Evolutionary conservation across 345 rosid genomes (phyloP), one percentile per base, ranked within the genome.

Genomic region (Linum tenue): DNA sequence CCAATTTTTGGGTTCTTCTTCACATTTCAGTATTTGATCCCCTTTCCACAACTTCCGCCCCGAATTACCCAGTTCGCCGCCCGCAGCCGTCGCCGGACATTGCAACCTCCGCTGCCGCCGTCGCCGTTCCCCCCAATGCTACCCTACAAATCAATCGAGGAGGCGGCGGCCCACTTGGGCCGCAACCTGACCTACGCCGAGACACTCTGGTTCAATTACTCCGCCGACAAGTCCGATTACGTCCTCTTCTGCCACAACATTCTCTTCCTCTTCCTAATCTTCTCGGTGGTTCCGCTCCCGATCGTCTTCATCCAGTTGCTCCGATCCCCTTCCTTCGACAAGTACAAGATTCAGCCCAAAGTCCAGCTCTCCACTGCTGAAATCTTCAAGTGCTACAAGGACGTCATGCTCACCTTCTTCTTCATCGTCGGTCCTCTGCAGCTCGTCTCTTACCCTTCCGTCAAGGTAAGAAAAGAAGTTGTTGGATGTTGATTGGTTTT

Each of bases 161-260:
- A 66, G 63, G 78, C 78, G 39, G 56, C 56, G 37, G 42, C 68
- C 63, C 42, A 59, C 44, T 3, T 74, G 0, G 78, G 74, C 2
- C 56, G 71, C 44, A 36, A 74, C 14, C 71, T 74, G 7, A 66
- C 57, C 0, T 0, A 14, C 3, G 68, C 71, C 15, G 74, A 74
- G 53, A 74, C 57, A 48, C 4, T 74, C 16, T 74, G 78, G 78
- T 66, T 69, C 48, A 43, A 36, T 15, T 74, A 66, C 62, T 74
- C 78, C 0, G 70, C 68, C 15, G 48, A 66, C 4, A 56, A 70
- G 55, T 42, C 74, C 15, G 78, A 74, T 48, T 57, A 7, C 53
- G 3, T 74, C 50, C 71, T 74, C n/a, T 60, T 69, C 12, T 61
- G 6, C 60, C 78, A 74, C 41, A 69, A 57, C 74, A 62, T 66